Evolutionary conservation across 2,329 filamentous ascomycete species (phyloP).

Genomic region (Microcyclosporella mali): DNA sequence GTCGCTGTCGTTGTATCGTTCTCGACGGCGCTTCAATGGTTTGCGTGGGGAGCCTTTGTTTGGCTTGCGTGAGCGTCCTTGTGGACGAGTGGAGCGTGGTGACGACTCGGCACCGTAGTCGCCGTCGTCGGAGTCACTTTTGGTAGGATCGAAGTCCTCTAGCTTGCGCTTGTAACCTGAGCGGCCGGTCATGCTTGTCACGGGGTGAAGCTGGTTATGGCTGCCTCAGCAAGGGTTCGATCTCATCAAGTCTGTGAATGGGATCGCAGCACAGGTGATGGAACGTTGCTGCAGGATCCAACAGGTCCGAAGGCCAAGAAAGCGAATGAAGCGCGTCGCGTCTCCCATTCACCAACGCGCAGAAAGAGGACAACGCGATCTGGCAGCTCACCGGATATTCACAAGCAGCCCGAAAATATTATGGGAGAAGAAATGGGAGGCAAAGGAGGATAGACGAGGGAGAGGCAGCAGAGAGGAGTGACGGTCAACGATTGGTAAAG

Average conservation of each 20-base stretch:
- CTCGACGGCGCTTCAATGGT: conserved; percentile 32
- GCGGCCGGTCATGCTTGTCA: conserved; percentile 8
- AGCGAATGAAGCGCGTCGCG: neutral
- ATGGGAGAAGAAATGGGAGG: neutral
- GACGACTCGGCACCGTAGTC: conserved; percentile 29
- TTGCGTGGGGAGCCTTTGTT: conserved; percentile 20
- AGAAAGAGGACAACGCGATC: too few species aligned
- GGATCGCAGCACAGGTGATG: too few species aligned
- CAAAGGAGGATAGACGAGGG: neutral
- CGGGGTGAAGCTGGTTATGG: neutral
- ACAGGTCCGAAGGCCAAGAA: neutral
- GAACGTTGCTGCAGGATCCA: neutral
- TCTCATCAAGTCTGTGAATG: too few species aligned
- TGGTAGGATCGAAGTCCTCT: conserved; percentile 33
- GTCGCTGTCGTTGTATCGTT: conserved; percentile 42
- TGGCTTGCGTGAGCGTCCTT: conserved; percentile 23
- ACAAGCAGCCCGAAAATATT: too few species aligned
- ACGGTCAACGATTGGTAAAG: neutral
- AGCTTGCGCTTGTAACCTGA: conserved; percentile 24
- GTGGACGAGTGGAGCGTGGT: conserved; percentile 18
- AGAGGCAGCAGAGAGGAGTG: neutral
- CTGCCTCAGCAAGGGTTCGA: too few species aligned
- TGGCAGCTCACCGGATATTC: too few species aligned
- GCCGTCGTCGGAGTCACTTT: conserved; percentile 33
- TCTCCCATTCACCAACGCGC: too few species aligned